Conservation (phyloP, 176 grass and related monocot genomes). For the Echinochloa phyllopogon region DNA sequence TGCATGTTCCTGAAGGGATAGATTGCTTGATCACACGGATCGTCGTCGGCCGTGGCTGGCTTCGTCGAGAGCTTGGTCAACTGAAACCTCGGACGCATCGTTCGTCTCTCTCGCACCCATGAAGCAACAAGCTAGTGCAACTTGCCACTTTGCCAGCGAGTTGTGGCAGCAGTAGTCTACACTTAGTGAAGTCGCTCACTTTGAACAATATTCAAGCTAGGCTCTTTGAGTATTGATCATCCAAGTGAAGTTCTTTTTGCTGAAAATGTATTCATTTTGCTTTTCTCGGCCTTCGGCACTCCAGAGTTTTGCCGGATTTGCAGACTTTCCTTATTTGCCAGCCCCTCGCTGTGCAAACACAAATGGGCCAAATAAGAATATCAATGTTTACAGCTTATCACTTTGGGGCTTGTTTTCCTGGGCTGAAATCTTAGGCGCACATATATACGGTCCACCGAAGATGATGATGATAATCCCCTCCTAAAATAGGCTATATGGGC, state of each 20-base stretch:
- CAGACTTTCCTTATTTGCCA: not conserved
- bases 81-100: constrained; percentile 44
- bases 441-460: too few relatives aligned
- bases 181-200: constrained; percentile 17
- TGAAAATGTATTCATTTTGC: not conserved
- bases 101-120: not conserved
- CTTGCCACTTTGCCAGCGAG: constrained; percentile 24
- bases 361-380: not conserved
- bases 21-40: constrained; percentile 11
- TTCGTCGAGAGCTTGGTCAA: constrained; percentile 27
- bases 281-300: not conserved
- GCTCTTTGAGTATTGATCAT: constrained; percentile 7
- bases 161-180: not conserved
- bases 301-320: not conserved
- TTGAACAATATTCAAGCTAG: constrained; percentile 11
- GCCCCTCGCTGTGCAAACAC: not conserved
- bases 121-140: constrained; percentile 22
- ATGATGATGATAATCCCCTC: too few relatives aligned
- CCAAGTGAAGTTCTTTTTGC: not conserved
- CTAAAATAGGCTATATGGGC: not conserved
- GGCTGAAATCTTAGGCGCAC: not conserved
- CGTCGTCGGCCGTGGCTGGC: not conserved
- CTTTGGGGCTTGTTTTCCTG: not conserved
- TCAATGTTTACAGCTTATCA: not conserved
- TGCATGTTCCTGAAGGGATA: not conserved